These are phyloP conservation scores for Capronia epimyces DNA, from an alignment of 2,329 filamentous ascomycete species.

Conservation along the genomic window DNA sequence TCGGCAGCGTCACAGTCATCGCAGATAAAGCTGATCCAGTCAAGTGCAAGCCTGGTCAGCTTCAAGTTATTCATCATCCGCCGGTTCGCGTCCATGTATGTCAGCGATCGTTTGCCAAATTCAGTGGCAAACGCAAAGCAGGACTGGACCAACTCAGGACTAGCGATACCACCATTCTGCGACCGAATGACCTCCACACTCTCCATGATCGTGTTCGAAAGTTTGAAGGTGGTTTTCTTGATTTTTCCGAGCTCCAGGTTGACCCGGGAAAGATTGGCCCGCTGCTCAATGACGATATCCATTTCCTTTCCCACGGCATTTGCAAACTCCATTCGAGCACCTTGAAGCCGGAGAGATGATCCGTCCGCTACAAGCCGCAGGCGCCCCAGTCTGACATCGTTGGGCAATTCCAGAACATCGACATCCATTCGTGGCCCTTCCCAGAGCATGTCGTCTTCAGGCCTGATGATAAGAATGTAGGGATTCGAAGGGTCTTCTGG, in stretches of 20 bases:
- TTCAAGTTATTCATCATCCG: conserved; percentile 97
- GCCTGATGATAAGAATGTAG: conserved; percentile 78
- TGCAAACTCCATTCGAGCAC: conserved; percentile 71
- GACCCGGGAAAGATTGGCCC: conserved; percentile 88
- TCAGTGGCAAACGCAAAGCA: conserved; percentile 99
- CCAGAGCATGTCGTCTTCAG: conserved; percentile 75
- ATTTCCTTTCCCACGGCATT: conserved; percentile 77
- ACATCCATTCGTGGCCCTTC: conserved; percentile 69
- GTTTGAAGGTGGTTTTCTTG: conserved; percentile 89
- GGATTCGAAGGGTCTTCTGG: conserved; percentile 71
- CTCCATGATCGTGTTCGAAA: conserved; percentile 98
- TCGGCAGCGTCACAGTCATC: conserved; percentile 94
- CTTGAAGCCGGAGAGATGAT: conserved; percentile 69
- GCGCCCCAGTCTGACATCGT: conserved; percentile 81
- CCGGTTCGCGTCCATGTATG: conserved; percentile 93
- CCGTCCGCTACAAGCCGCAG: conserved; percentile 84
- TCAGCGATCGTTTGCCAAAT: conserved; percentile 88
- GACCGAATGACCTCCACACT: conserved; percentile 88
- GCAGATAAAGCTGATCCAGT: conserved; percentile 97
- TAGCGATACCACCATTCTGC: conserved; percentile 77
- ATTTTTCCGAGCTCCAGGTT: conserved; percentile 88
- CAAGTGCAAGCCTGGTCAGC: conserved; percentile 82
- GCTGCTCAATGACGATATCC: conserved; percentile 82
- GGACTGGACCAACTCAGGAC: conserved; percentile 92
- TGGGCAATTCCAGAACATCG: conserved; percentile 67